These are phyloP conservation scores for Kodamaea sagamina DNA, from an alignment of 805 yeast species.

Conservation along the genomic window DNA sequence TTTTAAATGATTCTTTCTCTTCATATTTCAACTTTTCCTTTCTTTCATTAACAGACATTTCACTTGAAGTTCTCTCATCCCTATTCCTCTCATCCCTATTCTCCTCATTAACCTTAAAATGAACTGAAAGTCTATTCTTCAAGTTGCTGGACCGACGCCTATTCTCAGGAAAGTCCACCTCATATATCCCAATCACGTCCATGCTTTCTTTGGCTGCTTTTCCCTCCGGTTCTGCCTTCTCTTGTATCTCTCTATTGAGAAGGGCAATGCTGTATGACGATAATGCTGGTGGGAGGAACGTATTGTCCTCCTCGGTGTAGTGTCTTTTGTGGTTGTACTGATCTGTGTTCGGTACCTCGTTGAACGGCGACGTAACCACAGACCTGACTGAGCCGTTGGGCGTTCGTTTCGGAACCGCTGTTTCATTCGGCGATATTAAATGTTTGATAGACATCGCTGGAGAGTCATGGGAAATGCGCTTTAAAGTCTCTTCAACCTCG, in stretches of 20 bases:
- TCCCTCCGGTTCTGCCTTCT: conserved; percentile 9
- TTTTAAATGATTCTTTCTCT: conserved; percentile 7
- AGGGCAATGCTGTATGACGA: conserved; percentile 60
- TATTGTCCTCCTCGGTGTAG: conserved; percentile 46
- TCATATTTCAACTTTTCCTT: too few relatives aligned
- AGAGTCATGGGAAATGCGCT: background rate
- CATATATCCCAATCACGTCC: conserved; percentile 33
- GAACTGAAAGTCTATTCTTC: conserved; percentile 35
- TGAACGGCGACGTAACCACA: conserved; percentile 5
- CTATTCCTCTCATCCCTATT: background rate
- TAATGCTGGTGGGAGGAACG: conserved; percentile 59
- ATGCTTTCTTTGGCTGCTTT: conserved; percentile 8
- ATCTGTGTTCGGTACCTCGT: background rate
- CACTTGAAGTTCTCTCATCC: conserved; percentile 1
- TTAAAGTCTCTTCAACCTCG: too few relatives aligned
- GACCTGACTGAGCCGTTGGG: background rate
- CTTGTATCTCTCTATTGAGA: conserved; percentile 31
- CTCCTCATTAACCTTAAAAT: conserved; percentile 20
- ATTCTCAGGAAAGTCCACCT: conserved; percentile 33
- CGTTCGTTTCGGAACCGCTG: conserved; percentile 1
- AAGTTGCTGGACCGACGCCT: conserved; percentile 19
- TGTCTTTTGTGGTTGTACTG: conserved; percentile 15
- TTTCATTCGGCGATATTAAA: conserved; percentile 11
- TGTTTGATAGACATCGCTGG: conserved; percentile 12
- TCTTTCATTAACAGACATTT: too few relatives aligned